Conservation (phyloP, 163 green algal genomes). For the Scenedesmus sp. region DNA sequence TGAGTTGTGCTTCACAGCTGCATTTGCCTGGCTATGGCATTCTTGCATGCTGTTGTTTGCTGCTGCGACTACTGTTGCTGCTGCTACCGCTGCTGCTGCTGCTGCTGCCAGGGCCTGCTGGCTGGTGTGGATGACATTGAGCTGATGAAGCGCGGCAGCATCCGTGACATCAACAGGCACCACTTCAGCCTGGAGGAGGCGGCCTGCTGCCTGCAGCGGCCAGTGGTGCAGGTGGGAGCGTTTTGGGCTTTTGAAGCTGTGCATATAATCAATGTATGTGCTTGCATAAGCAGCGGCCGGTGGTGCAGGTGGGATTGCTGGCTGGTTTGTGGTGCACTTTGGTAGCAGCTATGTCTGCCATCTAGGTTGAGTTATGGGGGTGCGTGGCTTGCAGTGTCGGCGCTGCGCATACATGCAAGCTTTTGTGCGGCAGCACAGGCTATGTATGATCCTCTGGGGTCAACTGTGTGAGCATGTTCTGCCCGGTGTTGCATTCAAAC, state of each 20-base stretch:
- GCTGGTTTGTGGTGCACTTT: too few species aligned
- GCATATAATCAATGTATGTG: not conserved
- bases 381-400: too few species aligned
- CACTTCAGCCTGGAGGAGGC: conserved; percentile 60
- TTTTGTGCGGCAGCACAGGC: too few species aligned
- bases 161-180: conserved; percentile 65
- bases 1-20: too few species aligned
- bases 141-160: conserved; percentile 41
- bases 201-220: conserved; percentile 41
- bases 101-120: conserved; percentile 54
- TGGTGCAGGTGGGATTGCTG: conserved; percentile 54
- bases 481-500: not conserved
- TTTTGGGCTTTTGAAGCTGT: not conserved
- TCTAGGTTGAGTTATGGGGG: too few species aligned
- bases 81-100: not conserved
- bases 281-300: conserved; percentile 31
- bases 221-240: conserved; percentile 57
- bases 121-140: conserved; percentile 59
- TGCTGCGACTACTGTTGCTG: too few species aligned
- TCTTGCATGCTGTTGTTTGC: too few species aligned
- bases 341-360: too few species aligned
- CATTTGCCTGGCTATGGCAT: too few species aligned
- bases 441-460: too few species aligned
- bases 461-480: not conserved
- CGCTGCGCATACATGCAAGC: too few species aligned